These are phyloP conservation scores for Sarocladium strictum DNA, from an alignment of 2,329 filamentous ascomycete species.

Conservation along the genomic window DNA sequence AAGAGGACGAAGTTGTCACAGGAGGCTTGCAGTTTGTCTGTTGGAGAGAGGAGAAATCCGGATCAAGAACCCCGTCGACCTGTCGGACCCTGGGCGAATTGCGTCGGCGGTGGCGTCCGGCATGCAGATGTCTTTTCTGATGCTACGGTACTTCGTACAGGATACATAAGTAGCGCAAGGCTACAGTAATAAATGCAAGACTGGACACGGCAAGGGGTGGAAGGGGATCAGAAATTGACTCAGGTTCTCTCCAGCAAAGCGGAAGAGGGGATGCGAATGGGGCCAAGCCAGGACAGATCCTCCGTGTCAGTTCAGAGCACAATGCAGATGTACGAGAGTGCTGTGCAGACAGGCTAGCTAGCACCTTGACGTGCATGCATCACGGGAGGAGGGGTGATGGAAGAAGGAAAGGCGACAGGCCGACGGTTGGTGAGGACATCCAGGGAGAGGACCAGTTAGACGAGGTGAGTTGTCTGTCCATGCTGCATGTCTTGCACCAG, in stretches of 20 bases:
- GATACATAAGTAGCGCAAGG: not conserved
- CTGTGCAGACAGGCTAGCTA: not conserved
- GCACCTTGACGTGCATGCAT: too few species aligned
- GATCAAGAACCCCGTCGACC: not conserved
- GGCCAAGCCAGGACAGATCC: not conserved
- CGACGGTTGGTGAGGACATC: not conserved
- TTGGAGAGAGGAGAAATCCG: not conserved
- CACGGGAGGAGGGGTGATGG: too few species aligned
- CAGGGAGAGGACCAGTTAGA: not conserved
- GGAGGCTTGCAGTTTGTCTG: not conserved
- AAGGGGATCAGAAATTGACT: not conserved
- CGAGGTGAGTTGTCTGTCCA: not conserved
- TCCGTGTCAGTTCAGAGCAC: not conserved
- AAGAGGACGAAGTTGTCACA: not conserved
- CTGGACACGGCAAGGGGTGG: not conserved
- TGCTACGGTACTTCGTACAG: not conserved
- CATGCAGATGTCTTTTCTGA: not conserved
- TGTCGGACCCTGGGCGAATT: not conserved
- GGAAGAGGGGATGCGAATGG: not conserved
- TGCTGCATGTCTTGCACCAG: conserved; percentile 1
- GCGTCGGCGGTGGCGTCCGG: conserved; percentile 5
- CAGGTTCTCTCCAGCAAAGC: not conserved
- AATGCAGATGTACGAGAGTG: not conserved
- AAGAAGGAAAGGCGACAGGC: not conserved
- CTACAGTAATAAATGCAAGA: not conserved